Conservation (phyloP, 2,329 filamentous ascomycete genomes). For the Drechslerella dactyloides region DNA sequence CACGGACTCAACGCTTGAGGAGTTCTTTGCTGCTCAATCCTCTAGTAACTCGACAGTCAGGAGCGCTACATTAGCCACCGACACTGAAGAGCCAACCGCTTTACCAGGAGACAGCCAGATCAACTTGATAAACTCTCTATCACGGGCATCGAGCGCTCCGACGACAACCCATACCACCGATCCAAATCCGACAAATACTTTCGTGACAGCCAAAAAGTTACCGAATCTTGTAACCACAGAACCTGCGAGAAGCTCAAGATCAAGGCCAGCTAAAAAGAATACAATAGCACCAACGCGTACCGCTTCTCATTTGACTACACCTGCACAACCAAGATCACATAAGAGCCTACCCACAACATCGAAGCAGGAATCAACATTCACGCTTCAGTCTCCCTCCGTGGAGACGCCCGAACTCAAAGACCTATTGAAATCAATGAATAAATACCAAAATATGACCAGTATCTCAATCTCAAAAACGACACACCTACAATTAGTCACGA, state of each 20-base stretch:
- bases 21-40: background rate
- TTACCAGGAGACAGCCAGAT: too few relatives aligned
- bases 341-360: too few relatives aligned
- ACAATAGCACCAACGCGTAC: too few relatives aligned
- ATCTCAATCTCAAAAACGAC: background rate
- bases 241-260: too few relatives aligned
- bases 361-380: too few relatives aligned
- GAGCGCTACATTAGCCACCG: background rate
- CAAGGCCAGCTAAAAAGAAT: too few relatives aligned
- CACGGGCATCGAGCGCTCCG: background rate
- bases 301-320: too few relatives aligned
- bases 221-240: too few relatives aligned
- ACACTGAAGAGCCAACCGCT: too few relatives aligned
- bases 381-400: too few relatives aligned
- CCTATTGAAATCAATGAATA: background rate
- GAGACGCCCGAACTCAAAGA: background rate
- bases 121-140: background rate
- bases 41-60: background rate
- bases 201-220: too few relatives aligned
- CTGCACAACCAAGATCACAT: background rate
- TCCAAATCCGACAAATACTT: background rate
- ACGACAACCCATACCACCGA: background rate
- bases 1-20: background rate
- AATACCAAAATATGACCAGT: background rate
- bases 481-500: background rate